These are phyloP conservation scores for Durio zibethinus DNA, from an alignment of 345 rosid genomes.

Conservation along the genomic window DNA sequence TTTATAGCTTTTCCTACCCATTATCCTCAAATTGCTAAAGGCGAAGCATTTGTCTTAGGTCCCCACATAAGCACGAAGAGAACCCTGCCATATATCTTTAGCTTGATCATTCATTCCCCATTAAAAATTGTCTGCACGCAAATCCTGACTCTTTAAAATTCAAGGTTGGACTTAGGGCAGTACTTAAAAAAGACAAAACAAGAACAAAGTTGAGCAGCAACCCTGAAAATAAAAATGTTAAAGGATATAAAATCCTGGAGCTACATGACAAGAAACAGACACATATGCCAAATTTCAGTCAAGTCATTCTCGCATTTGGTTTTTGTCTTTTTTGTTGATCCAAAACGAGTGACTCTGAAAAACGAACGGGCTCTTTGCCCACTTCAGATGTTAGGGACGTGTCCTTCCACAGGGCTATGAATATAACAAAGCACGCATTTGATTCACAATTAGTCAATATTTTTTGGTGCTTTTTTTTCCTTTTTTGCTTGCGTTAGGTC, in stretches of 20 bases:
- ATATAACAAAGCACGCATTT: constrained; percentile 4
- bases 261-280: not conserved
- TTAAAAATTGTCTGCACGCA: constrained; percentile 10
- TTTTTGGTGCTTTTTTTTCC: not conserved
- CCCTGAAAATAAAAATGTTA: not conserved
- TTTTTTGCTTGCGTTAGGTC: not conserved
- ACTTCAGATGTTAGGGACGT: not conserved
- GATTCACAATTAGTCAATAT: constrained; percentile 1
- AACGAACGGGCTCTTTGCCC: not conserved
- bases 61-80: constrained; percentile 24
- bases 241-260: not conserved
- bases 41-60: constrained; percentile 17
- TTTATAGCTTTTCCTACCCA: not conserved
- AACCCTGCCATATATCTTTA: not conserved
- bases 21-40: not conserved
- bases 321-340: not conserved
- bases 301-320: constrained; percentile 1
- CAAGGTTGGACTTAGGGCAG: not conserved
- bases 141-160: not conserved
- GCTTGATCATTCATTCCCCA: not conserved
- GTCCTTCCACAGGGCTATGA: not conserved
- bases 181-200: not conserved
- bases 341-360: not conserved
- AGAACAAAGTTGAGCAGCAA: not conserved
- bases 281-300: not conserved